Evolutionary conservation across 805 yeast genomes (phyloP), one percentile per base, ranked within the genome.

Genomic region (Metschnikowia continentalis): DNA sequence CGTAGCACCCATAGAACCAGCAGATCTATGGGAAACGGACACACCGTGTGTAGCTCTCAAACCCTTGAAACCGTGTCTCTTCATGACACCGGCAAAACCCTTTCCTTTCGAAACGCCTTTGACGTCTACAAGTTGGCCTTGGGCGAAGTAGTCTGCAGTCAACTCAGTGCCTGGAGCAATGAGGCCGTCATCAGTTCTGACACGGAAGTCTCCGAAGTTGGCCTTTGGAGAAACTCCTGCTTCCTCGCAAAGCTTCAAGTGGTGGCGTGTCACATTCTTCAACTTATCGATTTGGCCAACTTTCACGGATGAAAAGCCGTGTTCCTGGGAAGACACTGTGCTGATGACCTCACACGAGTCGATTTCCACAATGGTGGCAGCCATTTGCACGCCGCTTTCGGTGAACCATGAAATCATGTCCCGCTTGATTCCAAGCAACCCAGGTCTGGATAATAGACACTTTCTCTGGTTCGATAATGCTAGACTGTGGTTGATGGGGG

Each of bases 71-170:
- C 89, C 88, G 76, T 86, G 87, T 71, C 96, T 84, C 69, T 92
- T 92, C 97, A 94, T 94, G 22, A 92, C 98, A 82, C 99, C 99
- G 20, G 91, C 89, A 67, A 90, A 90, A 10, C 99, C 99, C 70
- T 94, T 94, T 71, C 99, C 99, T 67, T 90, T 92, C 47, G 91
- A 77, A 17, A 78, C 77, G 14, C 91, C 86, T 65, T 82, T 79
- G 48, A 90, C 73, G 66, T 94, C 99, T 26, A 94, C 91, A 53
- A 73, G 79, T 68, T 90, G 94, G 32, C 97, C 98, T 15, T 73
- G 76, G 51, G 82, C 79, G 67, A 92, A 92, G 68, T 86, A 91
- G 63, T 89, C 90, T 1, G 97, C 96, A 49, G 74, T 80, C 50
- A 94, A 70, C 61, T 83, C 82, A 2, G 90, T 83, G 3, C 97